These are phyloP conservation scores for Oxytropis ochrocephala DNA, from an alignment of 306 rosid species.

Conservation along the genomic window DNA sequence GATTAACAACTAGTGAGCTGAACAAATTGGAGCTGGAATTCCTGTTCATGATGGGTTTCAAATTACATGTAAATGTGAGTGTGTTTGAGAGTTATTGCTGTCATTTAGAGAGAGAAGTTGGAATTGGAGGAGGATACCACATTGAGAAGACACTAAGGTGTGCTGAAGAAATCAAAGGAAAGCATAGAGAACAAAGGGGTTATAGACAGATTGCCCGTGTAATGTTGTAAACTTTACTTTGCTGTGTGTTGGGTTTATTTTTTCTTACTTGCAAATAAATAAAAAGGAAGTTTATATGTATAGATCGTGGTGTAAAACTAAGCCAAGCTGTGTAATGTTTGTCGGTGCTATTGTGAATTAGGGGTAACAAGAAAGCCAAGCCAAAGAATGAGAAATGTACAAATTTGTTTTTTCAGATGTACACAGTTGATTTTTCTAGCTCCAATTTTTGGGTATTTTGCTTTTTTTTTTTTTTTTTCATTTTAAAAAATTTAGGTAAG, in stretches of 20 bases:
- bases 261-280: too few species aligned
- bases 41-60: slow-evolving; percentile 76
- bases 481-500: too few species aligned
- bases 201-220: slow-evolving; percentile 47
- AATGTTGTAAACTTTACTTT: slow-evolving; percentile 29
- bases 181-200: slow-evolving; percentile 39
- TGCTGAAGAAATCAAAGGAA: slow-evolving; percentile 70
- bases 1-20: slow-evolving; percentile 62
- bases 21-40: slow-evolving; percentile 75
- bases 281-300: neutral
- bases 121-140: slow-evolving; percentile 87
- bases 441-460: too few species aligned
- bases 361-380: too few species aligned
- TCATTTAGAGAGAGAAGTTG: slow-evolving; percentile 85
- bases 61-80: slow-evolving; percentile 88
- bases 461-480: too few species aligned
- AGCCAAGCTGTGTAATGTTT: too few species aligned
- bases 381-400: too few species aligned
- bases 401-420: neutral
- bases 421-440: too few species aligned
- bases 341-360: too few species aligned
- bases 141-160: slow-evolving; percentile 74
- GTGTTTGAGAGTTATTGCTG: slow-evolving; percentile 88
- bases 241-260: too few species aligned
- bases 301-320: neutral